phyloP scores from a whole-genome alignment of 202 grass and related monocot species.

The Bolboschoenoplectus hybrid region DNA sequence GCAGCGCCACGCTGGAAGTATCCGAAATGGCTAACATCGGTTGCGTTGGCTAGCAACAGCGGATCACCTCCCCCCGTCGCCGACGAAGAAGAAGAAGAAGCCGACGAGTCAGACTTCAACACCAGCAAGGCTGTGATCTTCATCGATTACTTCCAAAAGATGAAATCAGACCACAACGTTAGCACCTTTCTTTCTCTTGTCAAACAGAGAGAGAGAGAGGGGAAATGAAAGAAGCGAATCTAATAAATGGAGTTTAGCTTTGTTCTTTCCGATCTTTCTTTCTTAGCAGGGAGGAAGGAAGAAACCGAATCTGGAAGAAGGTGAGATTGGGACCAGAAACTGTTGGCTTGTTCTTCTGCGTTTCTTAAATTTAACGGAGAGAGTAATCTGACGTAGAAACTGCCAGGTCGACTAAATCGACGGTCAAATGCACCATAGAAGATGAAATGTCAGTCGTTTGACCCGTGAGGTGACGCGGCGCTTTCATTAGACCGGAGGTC shows the following conservation, averaged over 20 bases:
- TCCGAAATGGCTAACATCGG: constrained; percentile 94
- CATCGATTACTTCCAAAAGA: constrained; percentile 41
- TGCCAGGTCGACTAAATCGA: neutral
- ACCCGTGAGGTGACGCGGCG: neutral
- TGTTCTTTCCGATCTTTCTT: constrained; percentile 12
- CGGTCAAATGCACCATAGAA: neutral
- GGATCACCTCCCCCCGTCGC: constrained; percentile 51
- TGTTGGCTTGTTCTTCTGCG: neutral
- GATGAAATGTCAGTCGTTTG: neutral
- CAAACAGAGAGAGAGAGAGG: neutral
- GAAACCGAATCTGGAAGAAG: constrained; percentile 15
- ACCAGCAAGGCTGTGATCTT: constrained; percentile 98
- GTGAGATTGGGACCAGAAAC: neutral
- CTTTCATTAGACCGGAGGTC: neutral
- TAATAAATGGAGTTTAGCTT: constrained; percentile 31
- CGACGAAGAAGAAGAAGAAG: constrained; percentile 58
- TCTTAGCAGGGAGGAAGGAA: neutral
- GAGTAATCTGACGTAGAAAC: constrained; percentile 13
- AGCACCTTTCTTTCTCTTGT: constrained; percentile 2
- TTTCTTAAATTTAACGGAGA: neutral
- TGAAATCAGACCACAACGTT: constrained; percentile 1
- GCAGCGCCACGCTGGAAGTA: constrained; percentile 89
- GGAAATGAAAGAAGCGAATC: constrained; percentile 19
- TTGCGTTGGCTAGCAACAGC: constrained; percentile 83
- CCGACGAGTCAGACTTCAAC: constrained; percentile 55